Evolutionary conservation across 2,329 filamentous ascomycete genomes (phyloP).

Genomic region (Ustulina deusta): DNA sequence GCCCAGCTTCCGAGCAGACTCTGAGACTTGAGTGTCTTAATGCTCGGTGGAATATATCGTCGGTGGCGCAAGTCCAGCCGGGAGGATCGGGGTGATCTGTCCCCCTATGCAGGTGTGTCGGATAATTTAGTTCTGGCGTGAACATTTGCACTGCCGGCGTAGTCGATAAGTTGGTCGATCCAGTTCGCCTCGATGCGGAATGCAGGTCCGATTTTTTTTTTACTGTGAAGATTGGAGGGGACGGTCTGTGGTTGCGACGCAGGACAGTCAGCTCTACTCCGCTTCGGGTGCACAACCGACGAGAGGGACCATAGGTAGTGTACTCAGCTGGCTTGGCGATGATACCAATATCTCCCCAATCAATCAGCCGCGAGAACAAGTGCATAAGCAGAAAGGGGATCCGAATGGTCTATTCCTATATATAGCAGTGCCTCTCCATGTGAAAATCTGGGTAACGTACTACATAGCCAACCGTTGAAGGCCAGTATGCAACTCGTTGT

Average conservation of each 20-base stretch:
- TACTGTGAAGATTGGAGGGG: background rate
- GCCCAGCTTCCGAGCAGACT: background rate
- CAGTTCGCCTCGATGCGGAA: background rate
- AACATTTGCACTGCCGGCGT: background rate
- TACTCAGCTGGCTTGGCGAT: conserved; percentile 24
- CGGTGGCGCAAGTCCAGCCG: conserved; percentile 17
- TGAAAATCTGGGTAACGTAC: background rate
- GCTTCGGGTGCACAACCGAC: background rate
- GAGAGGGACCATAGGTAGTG: background rate
- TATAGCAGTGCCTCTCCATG: conserved; percentile 12
- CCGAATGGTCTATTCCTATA: conserved; percentile 16
- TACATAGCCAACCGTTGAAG: background rate
- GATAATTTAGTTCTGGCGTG: conserved; percentile 5
- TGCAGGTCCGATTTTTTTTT: background rate
- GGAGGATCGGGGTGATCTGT: conserved; percentile 7
- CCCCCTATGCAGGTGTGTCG: conserved; percentile 6
- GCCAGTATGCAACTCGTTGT: background rate
- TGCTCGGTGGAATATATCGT: conserved; percentile 23
- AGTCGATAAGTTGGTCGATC: conserved; percentile 2
- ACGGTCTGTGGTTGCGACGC: background rate
- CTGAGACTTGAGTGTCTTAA: conserved; percentile 2
- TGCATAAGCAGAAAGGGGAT: conserved; percentile 9
- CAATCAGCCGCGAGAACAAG: background rate
- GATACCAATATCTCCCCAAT: conserved; percentile 1
- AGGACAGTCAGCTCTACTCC: background rate